These are phyloP conservation scores for Nigrograna mackinnonii DNA, from an alignment of 2,329 filamentous ascomycete genomes.

Conservation along the genomic window DNA sequence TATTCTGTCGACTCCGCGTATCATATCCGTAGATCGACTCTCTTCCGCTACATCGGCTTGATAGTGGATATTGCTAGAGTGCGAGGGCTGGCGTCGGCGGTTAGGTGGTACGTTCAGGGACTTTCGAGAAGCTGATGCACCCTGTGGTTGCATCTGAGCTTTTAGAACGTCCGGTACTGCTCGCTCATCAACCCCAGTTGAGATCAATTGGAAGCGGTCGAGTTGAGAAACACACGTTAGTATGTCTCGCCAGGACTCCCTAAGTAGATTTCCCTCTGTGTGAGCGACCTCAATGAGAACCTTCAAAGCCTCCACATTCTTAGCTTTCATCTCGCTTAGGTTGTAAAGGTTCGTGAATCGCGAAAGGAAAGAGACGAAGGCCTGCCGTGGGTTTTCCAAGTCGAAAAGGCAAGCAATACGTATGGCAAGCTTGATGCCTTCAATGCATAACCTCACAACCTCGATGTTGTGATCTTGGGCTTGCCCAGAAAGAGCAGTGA, in stretches of 20 bases:
- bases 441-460: conserved; percentile 88
- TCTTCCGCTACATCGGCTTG: conserved; percentile 86
- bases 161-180: conserved; percentile 85
- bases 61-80: conserved; percentile 52
- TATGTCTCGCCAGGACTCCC: conserved; percentile 93
- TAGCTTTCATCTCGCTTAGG: conserved; percentile 89
- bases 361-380: conserved; percentile 89
- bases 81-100: conserved; percentile 50
- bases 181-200: conserved; percentile 90
- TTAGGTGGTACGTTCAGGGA: conserved; percentile 66
- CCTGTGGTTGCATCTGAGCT: conserved; percentile 69
- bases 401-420: conserved; percentile 93
- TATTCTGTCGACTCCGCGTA: conserved; percentile 91
- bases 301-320: conserved; percentile 94
- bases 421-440: conserved; percentile 93
- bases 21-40: conserved; percentile 88
- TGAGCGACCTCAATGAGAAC: conserved; percentile 89
- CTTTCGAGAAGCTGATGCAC: conserved; percentile 62
- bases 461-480: conserved; percentile 95
- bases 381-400: conserved; percentile 87
- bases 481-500: conserved; percentile 90
- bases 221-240: conserved; percentile 95
- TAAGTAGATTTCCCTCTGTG: conserved; percentile 86
- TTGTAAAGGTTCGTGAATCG: conserved; percentile 97
- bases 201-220: conserved; percentile 92